Percentiles rank a stretch among this genome's conserved stretches.
Conservation (phyloP, 2,329 filamentous ascomycete genomes). For the Penicillium sp. region DNA sequence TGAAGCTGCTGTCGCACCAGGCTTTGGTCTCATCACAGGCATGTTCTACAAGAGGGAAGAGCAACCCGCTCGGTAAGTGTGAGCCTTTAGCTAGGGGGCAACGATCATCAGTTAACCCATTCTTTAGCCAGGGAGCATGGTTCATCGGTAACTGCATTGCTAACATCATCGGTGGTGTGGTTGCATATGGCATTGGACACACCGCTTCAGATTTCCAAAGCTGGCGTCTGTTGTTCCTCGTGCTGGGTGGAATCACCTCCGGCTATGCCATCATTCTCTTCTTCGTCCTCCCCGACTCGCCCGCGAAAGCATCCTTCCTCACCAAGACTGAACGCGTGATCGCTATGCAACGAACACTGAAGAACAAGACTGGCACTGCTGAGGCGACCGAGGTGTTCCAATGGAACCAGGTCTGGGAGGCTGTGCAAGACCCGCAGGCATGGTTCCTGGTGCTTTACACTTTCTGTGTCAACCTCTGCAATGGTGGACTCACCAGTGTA, state of each 20-base stretch:
- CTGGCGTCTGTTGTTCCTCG: constrained; percentile 34
- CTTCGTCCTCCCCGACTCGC: constrained; percentile 18
- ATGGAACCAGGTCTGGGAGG: constrained; percentile 41
- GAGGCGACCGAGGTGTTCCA: constrained; percentile 51
- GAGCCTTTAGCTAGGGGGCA: neutral
- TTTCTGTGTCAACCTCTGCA: constrained; percentile 34
- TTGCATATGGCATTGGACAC: constrained; percentile 31
- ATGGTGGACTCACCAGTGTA: constrained; percentile 33
- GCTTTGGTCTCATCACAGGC: constrained; percentile 39
- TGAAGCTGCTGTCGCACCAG: constrained; percentile 31
- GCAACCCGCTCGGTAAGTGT: constrained; percentile 26
- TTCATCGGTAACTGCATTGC: constrained; percentile 36
- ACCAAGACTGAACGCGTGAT: constrained; percentile 44
- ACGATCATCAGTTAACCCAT: neutral
- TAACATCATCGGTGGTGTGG: constrained; percentile 28
- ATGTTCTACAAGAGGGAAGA: constrained; percentile 38
- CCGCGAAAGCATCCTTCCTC: constrained; percentile 35
- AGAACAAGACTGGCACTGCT: constrained; percentile 53
- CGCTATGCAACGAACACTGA: constrained; percentile 53
- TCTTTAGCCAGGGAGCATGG: constrained; percentile 30
- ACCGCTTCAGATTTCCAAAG: constrained; percentile 10
- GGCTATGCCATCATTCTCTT: constrained; percentile 22
- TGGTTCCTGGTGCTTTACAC: constrained; percentile 35
- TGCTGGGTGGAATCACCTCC: constrained; percentile 31
- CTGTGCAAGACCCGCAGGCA: constrained; percentile 30